Conservation (phyloP, 495 filamentous ascomycete genomes). For the Endocarpon pusillum region DNA sequence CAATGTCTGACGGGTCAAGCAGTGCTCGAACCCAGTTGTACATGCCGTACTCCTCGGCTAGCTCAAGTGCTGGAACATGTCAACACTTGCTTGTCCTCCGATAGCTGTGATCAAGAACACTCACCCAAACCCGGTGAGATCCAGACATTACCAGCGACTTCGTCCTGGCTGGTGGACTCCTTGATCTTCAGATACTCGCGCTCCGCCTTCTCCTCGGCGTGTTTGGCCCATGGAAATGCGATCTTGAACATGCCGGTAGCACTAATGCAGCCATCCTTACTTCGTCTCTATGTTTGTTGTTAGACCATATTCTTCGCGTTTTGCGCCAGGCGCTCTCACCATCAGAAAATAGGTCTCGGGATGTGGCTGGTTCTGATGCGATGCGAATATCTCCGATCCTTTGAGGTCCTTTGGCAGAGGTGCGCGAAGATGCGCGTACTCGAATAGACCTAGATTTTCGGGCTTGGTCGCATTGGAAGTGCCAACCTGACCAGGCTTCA, state of each 20-base stretch:
- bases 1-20: slow-evolving; percentile 58
- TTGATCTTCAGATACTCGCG: slow-evolving; percentile 70
- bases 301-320: too few relatives aligned
- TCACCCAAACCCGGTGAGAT: slow-evolving; percentile 67
- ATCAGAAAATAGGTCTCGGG: slow-evolving; percentile 94
- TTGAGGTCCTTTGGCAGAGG: slow-evolving; percentile 75
- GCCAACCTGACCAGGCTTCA: slow-evolving; percentile 52
- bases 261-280: slow-evolving; percentile 83
- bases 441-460: slow-evolving; percentile 65
- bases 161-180: slow-evolving; percentile 62
- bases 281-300: slow-evolving; percentile 47
- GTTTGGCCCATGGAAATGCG: slow-evolving; percentile 81
- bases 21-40: slow-evolving; percentile 77
- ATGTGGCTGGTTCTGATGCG: slow-evolving; percentile 29
- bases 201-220: slow-evolving; percentile 70
- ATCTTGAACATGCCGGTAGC: slow-evolving; percentile 99
- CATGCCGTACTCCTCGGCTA: slow-evolving; percentile 74
- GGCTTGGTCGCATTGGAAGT: slow-evolving; percentile 47
- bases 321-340: slow-evolving; percentile 42
- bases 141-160: slow-evolving; percentile 95
- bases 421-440: slow-evolving; percentile 88
- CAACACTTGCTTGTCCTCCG: slow-evolving; percentile 2
- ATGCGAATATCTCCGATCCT: slow-evolving; percentile 79
- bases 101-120: slow-evolving; percentile 8
- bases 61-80: slow-evolving; percentile 45